A percentile compares a stretch with the other conserved stretches of the same genome.
Evolutionary conservation across 805 yeast genomes (phyloP).

Genomic region (Candida boleticola): DNA sequence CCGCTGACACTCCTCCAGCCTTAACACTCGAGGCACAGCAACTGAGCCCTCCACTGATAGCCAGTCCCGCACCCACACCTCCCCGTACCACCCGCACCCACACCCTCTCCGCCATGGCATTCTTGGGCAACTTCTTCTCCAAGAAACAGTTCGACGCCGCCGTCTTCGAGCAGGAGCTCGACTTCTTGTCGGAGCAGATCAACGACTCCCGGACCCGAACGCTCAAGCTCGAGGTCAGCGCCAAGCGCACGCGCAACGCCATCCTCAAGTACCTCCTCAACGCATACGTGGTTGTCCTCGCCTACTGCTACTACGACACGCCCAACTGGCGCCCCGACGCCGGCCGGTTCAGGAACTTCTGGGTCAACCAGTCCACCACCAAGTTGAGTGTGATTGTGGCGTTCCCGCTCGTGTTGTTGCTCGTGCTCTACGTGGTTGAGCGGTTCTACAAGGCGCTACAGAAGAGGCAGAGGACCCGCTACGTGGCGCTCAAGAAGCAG

Average conservation of each 20-base stretch:
- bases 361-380: constrained; percentile 21
- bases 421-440: constrained; percentile 16
- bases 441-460: constrained; percentile 14
- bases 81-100: too few relatives aligned
- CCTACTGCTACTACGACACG: constrained; percentile 19
- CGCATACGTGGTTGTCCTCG: constrained; percentile 22
- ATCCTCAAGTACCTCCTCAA: constrained; percentile 16
- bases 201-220: constrained; percentile 25
- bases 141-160: constrained; percentile 28
- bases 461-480: constrained; percentile 15
- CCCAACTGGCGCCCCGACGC: constrained; percentile 15
- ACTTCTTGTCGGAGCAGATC: constrained; percentile 25
- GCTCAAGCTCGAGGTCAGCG: constrained; percentile 15
- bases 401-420: constrained; percentile 23
- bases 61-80: too few relatives aligned
- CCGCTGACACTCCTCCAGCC: too few relatives aligned
- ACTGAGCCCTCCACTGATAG: too few relatives aligned
- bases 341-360: constrained; percentile 21
- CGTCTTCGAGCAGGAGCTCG: constrained; percentile 32
- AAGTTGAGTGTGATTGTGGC: constrained; percentile 17
- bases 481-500: constrained; percentile 31
- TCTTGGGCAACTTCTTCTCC: constrained; percentile 30
- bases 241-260: constrained; percentile 13
- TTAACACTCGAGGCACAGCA: too few relatives aligned
- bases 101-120: too few relatives aligned